Conservation (phyloP, 1,139 yeast genomes). For the Meyerozyma smithsonii region DNA sequence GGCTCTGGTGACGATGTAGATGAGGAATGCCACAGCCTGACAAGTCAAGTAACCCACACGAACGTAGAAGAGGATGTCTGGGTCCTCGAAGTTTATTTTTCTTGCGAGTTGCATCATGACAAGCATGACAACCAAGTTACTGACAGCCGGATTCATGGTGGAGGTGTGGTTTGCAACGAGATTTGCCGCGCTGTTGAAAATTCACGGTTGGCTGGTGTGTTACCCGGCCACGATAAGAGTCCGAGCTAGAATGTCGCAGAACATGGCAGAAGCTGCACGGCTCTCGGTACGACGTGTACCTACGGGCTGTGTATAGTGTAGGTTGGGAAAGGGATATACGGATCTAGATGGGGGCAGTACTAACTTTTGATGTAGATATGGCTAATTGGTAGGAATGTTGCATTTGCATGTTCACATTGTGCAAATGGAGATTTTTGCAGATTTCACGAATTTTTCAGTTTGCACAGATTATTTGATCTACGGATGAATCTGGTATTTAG, state of each 20-base stretch:
- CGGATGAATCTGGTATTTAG: no score
- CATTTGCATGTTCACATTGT: no score
- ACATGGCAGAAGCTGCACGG: background rate
- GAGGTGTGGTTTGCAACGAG: background rate
- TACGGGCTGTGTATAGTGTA: no score
- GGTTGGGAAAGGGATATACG: no score
- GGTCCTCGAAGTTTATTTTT: slow-evolving; percentile 85
- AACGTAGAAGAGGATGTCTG: slow-evolving; percentile 67
- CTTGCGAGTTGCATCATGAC: slow-evolving; percentile 96
- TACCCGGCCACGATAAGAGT: slow-evolving; percentile 3
- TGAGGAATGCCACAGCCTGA: slow-evolving; percentile 58
- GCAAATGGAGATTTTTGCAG: no score
- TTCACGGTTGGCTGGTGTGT: background rate
- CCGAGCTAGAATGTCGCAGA: background rate
- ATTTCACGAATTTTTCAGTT: no score
- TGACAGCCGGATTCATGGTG: slow-evolving; percentile 77
- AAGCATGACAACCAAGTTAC: slow-evolving; percentile 87
- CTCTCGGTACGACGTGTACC: no score
- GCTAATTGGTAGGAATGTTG: no score
- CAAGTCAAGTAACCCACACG: slow-evolving; percentile 69
- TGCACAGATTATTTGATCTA: no score
- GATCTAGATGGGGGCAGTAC: no score
- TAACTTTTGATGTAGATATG: no score
- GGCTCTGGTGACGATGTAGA: slow-evolving; percentile 62
- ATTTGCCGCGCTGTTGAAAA: slow-evolving; percentile 3